Base-by-base conservation (phyloP, 2,329 filamentous ascomycete genomes). In the Coniochaeta sp. region DNA sequence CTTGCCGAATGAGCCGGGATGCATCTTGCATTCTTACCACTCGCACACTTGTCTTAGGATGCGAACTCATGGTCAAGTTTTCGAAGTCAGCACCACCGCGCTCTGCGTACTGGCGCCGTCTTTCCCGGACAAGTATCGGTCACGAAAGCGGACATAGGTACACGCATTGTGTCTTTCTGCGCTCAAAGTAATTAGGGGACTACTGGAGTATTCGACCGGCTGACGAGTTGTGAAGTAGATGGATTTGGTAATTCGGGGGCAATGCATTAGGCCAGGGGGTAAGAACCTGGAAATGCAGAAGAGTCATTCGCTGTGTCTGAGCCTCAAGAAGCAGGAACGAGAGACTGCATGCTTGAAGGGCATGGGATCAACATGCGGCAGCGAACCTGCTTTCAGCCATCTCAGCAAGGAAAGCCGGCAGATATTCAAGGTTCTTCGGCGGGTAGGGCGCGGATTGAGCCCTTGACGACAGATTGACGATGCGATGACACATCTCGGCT, bases 271-370 rank as follows among this genome's bases (percentile, higher is more conserved):
- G 22, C 7, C 3, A 24, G 4, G 26, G 26, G 47, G 28, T n/a
- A 19, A 9, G 43, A 26, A 7, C 4, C n/a, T 31, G 22, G 24
- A 52, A 52, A 11, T n/a, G 47, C 47, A 36, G 44, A 24, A 33
- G 56, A 28, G 58, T 40, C 58, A 59, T 52, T 54, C 28, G 58
- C 58, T 59, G 36, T 16, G 44, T 61, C 40, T 50, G 40, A 60
- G 61, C 58, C 61, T 55, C 58, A 57, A 36, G 47, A 65, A 60
- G 62, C 62, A 65, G 59, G 62, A 64, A 62, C 65, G 43, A 58
- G 57, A 62, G 59, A 61, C 61, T 58, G 61, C 63, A 64, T 59
- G 38, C 34, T 24, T 19, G 36, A 34, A 40, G 55, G 12, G 6
- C 47, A 52, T 60, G 59, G 31, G 60, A 60, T 61, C 58, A 44